Evolutionary conservation across 83 land plant genomes (phyloP).

Genomic region (Picea abies): DNA sequence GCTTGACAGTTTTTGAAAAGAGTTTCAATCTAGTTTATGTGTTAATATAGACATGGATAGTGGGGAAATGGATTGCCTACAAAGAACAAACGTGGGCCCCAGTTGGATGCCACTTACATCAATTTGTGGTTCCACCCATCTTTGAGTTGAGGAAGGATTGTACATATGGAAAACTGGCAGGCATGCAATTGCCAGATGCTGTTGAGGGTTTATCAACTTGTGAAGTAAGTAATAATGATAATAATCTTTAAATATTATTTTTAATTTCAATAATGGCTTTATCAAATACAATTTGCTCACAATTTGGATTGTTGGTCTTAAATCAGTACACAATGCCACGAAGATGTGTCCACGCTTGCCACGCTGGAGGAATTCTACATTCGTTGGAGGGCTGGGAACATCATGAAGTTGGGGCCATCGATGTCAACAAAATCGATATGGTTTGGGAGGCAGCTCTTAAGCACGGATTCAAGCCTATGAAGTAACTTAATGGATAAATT

Average conservation of each 20-base stretch:
- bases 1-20: too few species aligned
- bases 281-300: neutral
- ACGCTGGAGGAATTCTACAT: slow-evolving; percentile 48
- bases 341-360: slow-evolving; percentile 41
- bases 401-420: slow-evolving; percentile 45
- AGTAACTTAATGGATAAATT: neutral
- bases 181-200: slow-evolving; percentile 76
- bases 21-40: neutral
- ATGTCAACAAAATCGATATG: slow-evolving; percentile 31
- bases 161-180: slow-evolving; percentile 87
- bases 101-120: slow-evolving; percentile 88
- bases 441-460: slow-evolving; percentile 50
- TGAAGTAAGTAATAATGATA: slow-evolving; percentile 51
- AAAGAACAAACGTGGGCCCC: slow-evolving; percentile 86
- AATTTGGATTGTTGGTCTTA: neutral
- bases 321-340: slow-evolving; percentile 33
- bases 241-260: neutral
- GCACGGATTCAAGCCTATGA: slow-evolving; percentile 24
- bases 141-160: slow-evolving; percentile 67
- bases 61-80: slow-evolving; percentile 86
- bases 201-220: slow-evolving; percentile 73
- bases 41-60: slow-evolving; percentile 80
- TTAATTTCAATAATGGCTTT: neutral
- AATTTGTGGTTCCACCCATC: slow-evolving; percentile 91
- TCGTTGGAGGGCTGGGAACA: slow-evolving; percentile 40